These are phyloP conservation scores for Aspergillus jensenii DNA, from an alignment of 2,329 filamentous ascomycete genomes.

Conservation along the genomic window DNA sequence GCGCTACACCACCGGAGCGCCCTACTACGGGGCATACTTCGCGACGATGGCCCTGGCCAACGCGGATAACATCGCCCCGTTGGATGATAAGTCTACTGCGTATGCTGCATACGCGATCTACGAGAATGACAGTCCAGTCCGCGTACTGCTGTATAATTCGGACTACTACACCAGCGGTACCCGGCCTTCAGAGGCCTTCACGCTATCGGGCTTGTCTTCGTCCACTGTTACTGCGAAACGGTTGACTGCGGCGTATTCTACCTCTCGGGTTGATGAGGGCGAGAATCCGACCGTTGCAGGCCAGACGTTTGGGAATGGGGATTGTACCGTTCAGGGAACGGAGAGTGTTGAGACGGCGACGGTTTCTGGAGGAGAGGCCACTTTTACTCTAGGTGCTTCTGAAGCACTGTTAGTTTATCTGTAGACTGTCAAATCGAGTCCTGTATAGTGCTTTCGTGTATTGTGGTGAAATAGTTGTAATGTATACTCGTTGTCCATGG, in stretches of 20 bases:
- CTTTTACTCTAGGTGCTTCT: slow-evolving; percentile 45
- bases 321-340: slow-evolving; percentile 45
- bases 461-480: too few relatives aligned
- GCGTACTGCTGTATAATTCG: slow-evolving; percentile 40
- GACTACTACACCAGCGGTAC: slow-evolving; percentile 34
- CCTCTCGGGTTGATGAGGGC: slow-evolving; percentile 47
- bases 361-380: slow-evolving; percentile 33
- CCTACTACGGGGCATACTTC: slow-evolving; percentile 54
- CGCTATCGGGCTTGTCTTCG: slow-evolving; percentile 42
- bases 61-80: slow-evolving; percentile 44
- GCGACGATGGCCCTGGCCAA: slow-evolving; percentile 48
- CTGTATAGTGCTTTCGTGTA: not conserved
- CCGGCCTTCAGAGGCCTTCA: slow-evolving; percentile 37
- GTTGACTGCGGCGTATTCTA: slow-evolving; percentile 47
- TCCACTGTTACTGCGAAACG: slow-evolving; percentile 43
- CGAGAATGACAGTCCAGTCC: slow-evolving; percentile 35
- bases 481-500: too few relatives aligned
- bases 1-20: slow-evolving; percentile 50
- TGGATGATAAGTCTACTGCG: slow-evolving; percentile 45
- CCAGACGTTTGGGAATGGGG: slow-evolving; percentile 48
- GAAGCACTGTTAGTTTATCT: slow-evolving; percentile 51
- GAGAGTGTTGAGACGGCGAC: slow-evolving; percentile 23
- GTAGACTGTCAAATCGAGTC: too few relatives aligned
- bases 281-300: slow-evolving; percentile 47
- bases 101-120: slow-evolving; percentile 52